A percentile compares a stretch with the other conserved stretches of the same genome.
Evolutionary conservation across 2,329 filamentous ascomycete species (phyloP).

Genomic region (Arthrobotrys conoides): DNA sequence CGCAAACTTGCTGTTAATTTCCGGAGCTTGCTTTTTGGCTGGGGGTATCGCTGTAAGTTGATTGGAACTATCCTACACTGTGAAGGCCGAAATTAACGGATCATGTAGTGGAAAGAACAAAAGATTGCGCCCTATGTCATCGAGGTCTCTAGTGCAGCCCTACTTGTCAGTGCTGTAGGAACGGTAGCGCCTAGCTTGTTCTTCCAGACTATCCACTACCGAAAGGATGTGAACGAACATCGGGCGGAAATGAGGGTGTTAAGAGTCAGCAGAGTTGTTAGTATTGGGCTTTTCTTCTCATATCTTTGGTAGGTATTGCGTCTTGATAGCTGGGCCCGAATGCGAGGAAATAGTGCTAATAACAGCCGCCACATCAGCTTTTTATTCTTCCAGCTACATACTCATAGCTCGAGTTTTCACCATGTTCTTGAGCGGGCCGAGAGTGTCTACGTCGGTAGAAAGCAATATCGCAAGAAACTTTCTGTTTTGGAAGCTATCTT

Average conservation of each 20-base stretch:
- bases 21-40: constrained; percentile 84
- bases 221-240: constrained; percentile 30
- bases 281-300: constrained; percentile 49
- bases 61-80: too few relatives aligned
- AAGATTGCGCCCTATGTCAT: constrained; percentile 48
- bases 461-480: constrained; percentile 46
- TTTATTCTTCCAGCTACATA: constrained; percentile 45
- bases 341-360: not conserved
- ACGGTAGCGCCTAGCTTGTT: constrained; percentile 52
- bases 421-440: constrained; percentile 40
- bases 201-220: constrained; percentile 50
- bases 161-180: constrained; percentile 55
- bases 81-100: not conserved
- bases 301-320: constrained; percentile 38
- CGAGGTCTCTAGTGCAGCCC: constrained; percentile 51
- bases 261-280: constrained; percentile 49
- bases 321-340: not conserved
- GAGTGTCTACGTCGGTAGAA: constrained; percentile 31
- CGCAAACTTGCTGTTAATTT: constrained; percentile 83
- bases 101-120: constrained; percentile 44
- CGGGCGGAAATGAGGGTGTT: constrained; percentile 26
- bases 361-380: constrained; percentile 3
- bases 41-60: constrained; percentile 73
- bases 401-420: constrained; percentile 37
- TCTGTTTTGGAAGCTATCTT: constrained; percentile 39